Evolutionary conservation across 805 yeast species (phyloP).

Genomic region (Brettanomyces bruxellensis): DNA sequence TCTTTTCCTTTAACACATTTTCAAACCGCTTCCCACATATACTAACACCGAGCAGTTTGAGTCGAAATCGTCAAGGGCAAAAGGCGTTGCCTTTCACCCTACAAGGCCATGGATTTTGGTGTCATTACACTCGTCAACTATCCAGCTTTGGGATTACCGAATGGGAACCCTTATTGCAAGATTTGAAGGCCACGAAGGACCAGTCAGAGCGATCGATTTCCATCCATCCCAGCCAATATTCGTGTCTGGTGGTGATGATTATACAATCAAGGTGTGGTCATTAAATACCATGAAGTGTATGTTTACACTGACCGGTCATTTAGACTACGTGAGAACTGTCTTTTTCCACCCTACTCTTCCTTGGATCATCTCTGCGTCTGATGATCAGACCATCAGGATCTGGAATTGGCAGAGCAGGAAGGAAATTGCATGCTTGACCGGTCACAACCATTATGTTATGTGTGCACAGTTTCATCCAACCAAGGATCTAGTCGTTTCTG

Average conservation of each 20-base stretch:
- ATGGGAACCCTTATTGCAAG: slow-evolving; percentile 97
- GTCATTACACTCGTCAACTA: slow-evolving; percentile 94
- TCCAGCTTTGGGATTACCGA: slow-evolving; percentile 98
- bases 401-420: slow-evolving; percentile 99
- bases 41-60: slow-evolving; percentile 51
- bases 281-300: slow-evolving; percentile 83
- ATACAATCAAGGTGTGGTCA: slow-evolving; percentile 93
- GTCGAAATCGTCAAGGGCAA: slow-evolving; percentile 95
- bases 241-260: slow-evolving; percentile 97
- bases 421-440: slow-evolving; percentile 93
- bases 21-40: neutral
- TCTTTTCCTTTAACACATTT: neutral
- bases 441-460: slow-evolving; percentile 98
- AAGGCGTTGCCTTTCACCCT: slow-evolving; percentile 96
- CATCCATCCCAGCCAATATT: slow-evolving; percentile 98
- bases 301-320: slow-evolving; percentile 86
- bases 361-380: slow-evolving; percentile 93
- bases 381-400: slow-evolving; percentile 96
- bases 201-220: slow-evolving; percentile 90
- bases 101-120: slow-evolving; percentile 92
- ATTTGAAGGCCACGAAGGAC: slow-evolving; percentile 97
- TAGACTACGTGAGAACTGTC: slow-evolving; percentile 92
- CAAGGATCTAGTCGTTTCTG: slow-evolving; percentile 90
- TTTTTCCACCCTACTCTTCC: slow-evolving; percentile 94
- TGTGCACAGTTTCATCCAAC: slow-evolving; percentile 96